These are phyloP conservation scores for Spiraea crenata DNA, from an alignment of 331 rosid genomes.

Conservation along the genomic window DNA sequence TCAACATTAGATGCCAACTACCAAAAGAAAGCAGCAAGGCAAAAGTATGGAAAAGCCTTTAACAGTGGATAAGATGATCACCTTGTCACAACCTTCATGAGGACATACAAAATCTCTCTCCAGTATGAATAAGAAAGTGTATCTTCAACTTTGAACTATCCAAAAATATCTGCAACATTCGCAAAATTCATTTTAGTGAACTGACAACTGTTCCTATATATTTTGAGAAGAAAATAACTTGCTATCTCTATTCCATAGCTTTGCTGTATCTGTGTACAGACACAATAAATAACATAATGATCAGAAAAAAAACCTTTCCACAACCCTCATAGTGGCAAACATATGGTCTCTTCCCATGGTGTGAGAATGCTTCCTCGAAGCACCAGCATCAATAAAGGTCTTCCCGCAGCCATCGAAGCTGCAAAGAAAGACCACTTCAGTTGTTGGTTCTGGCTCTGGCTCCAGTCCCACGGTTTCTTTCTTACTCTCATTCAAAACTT, in stretches of 20 bases:
- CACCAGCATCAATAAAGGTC: constrained; percentile 90
- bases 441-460: constrained; percentile 93
- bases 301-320: constrained; percentile 65
- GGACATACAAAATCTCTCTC: constrained; percentile 89
- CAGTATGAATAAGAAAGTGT: constrained; percentile 88
- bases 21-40: not conserved
- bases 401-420: constrained; percentile 87
- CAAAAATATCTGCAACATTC: constrained; percentile 78
- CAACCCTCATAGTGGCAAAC: constrained; percentile 83
- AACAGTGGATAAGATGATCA: constrained; percentile 42
- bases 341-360: constrained; percentile 88
- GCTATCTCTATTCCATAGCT: not conserved
- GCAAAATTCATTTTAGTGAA: constrained; percentile 6
- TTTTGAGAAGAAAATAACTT: not conserved
- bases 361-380: constrained; percentile 94
- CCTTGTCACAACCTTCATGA: constrained; percentile 98
- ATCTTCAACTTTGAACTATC: constrained; percentile 93
- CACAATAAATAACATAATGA: not conserved
- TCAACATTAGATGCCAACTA: not conserved
- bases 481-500: constrained; percentile 63
- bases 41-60: constrained; percentile 1
- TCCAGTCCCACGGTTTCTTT: constrained; percentile 59
- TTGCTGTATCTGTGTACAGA: not conserved
- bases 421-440: constrained; percentile 93
- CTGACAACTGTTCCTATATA: not conserved